Evolutionary conservation across 2,329 filamentous ascomycete genomes (phyloP), one percentile per base, ranked within the genome.

Genomic region (Boeremia lycopersici): DNA sequence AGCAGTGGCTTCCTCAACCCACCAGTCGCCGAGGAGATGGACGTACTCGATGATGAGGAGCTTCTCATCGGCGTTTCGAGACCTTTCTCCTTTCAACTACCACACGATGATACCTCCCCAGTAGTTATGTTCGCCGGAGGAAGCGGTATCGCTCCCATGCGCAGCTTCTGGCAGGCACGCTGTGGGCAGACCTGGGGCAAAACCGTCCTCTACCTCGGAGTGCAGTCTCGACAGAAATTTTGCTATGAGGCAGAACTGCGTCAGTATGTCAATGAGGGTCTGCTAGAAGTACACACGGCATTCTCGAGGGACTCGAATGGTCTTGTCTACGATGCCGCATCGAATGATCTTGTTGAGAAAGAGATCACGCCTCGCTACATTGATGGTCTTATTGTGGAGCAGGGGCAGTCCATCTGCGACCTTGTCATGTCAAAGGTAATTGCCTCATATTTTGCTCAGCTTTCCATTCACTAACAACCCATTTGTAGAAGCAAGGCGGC

Each of bases 1-100:
- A 79, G 79, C 13, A 84, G 81, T 50, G 80, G 80, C 5, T 84
- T 83, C 61, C 72, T 84, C n/a, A 84, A 84, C 48, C 82, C 81
- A 0, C 68, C 67, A n/a, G 69, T 79, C 1, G 65, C 63, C 29
- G 77, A 79, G 1, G 74, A 67, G 28, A 68, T 77, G 54, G 73
- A 39, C 35, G 61, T 62, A 3, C 58, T 63, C 12, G 69, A 70
- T 4, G 78, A 79, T 15, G 79, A 83, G 15, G 78, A 82, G 33
- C 60, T 84, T 1, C 69, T 84, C 1, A 71, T 84, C n/a, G 81
- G 82, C 1, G 76, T 84, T 0, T 84, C 81, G 0, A 74, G 81
- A 0, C 81, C 81, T 0, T 74, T 81, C 1, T 74, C 79, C 1
- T 84, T 84, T 62, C 81, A 83, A 41, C 71, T 84, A 0, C 82